Percentiles rank a stretch among this genome's conserved stretches.
Conservation (phyloP, 2,329 filamentous ascomycete genomes). For the Colletotrichum spinosum region DNA sequence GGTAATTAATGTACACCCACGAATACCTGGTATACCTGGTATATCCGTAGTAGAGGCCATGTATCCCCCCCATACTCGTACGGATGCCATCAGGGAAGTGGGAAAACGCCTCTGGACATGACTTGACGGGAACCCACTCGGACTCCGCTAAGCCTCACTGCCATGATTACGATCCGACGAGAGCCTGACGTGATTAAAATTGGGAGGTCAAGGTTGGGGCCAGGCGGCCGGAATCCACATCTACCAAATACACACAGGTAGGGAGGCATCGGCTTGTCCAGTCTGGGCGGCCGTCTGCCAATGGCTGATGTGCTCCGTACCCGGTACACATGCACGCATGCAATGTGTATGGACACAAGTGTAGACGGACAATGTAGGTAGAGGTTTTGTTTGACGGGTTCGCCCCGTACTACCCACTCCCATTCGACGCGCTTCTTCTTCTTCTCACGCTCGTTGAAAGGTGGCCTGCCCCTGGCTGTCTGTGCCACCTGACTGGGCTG, state of each 20-base stretch:
- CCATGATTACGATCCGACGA: conserved; percentile 36
- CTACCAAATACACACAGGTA: too few relatives aligned
- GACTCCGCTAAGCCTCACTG: conserved; percentile 37
- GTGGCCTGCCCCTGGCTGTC: not conserved
- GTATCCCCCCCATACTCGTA: too few relatives aligned
- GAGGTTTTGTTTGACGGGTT: not conserved
- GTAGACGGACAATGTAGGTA: too few relatives aligned
- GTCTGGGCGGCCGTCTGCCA: conserved; percentile 14
- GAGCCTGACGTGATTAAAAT: conserved; percentile 38
- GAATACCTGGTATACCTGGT: not conserved
- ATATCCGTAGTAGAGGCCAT: not conserved
- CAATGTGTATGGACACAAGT: not conserved
- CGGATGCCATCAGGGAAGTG: conserved; percentile 9
- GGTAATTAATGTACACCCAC: too few relatives aligned
- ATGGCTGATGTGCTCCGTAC: not conserved
- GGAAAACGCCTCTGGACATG: conserved; percentile 15
- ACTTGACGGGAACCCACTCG: conserved; percentile 36
- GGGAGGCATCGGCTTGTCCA: conserved; percentile 14
- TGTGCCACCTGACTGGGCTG: conserved; percentile 23
- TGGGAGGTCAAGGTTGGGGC: conserved; percentile 33
- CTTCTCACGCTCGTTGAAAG: not conserved
- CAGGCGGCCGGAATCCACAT: conserved; percentile 30
- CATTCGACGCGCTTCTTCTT: conserved; percentile 9
- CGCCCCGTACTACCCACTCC: conserved; percentile 12
- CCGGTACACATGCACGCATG: not conserved